A percentile compares a stretch with the other conserved stretches of the same genome.
Conservation (phyloP, 805 yeast genomes). For the Isabelozyma gotoi region DNA sequence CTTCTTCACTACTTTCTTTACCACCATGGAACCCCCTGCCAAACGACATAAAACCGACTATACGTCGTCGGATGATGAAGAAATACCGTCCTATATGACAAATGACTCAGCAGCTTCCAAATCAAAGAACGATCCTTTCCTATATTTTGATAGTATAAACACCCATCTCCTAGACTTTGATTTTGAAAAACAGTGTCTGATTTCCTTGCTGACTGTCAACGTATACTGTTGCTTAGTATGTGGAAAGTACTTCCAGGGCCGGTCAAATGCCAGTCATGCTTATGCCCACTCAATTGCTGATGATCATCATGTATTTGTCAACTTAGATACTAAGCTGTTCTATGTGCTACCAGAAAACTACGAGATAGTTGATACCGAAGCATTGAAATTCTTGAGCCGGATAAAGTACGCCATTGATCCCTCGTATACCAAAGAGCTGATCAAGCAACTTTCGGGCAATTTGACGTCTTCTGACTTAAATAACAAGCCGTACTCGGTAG, state of each 20-base stretch:
- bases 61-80: conserved; percentile 8
- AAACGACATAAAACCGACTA: not conserved
- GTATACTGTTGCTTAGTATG: conserved; percentile 74
- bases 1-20: no score
- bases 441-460: conserved; percentile 24
- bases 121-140: conserved; percentile 7
- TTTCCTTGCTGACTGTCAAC: conserved; percentile 58
- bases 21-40: not conserved
- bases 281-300: conserved; percentile 63
- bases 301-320: conserved; percentile 64
- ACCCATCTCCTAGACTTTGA: conserved; percentile 61
- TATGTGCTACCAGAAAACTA: conserved; percentile 66
- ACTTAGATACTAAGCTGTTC: conserved; percentile 47
- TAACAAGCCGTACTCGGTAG: conserved; percentile 52
- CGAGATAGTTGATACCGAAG: conserved; percentile 18
- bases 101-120: not conserved
- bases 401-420: conserved; percentile 57
- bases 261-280: conserved; percentile 63
- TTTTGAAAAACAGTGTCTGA: conserved; percentile 63
- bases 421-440: conserved; percentile 32
- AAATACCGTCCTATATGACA: conserved; percentile 9
- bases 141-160: conserved; percentile 44
- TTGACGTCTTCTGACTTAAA: conserved; percentile 39
- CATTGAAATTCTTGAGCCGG: conserved; percentile 43
- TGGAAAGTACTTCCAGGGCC: conserved; percentile 72